Evolutionary conservation across 2,329 filamentous ascomycete genomes (phyloP), one percentile per base, ranked within the genome.

Genomic region (Fusarium abutilonis): DNA sequence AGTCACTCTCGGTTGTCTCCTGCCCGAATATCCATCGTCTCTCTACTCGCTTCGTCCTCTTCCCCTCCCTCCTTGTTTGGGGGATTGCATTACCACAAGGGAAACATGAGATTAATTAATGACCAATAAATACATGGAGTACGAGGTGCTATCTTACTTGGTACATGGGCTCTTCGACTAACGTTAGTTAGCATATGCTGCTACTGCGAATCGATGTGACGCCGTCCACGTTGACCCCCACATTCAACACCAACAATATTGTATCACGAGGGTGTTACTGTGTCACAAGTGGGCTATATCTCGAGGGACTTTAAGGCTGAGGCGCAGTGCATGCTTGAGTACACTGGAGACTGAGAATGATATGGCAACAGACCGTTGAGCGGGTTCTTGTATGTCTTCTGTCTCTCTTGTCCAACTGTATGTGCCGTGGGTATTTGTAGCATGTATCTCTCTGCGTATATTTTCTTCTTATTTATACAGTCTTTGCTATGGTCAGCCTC

Each of bases 281-380:
- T 29, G 28, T 29, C 28, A 29, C 53, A 35, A 52, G 44, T 60
- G 60, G 59, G 53, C 23, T 63, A 40, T 54, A 47, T 35, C 41
- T 31, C 39, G 56, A 19, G 29, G 48, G 15, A 11, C 23, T 42
- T 9, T 11, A 29, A 21, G 29, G 44, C 34, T 46, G 43, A 39
- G 10, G 34, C 23, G 23, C 15, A 53, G 15, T 26, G 11, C 15
- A 46, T 26, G 11, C 15, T 42, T 2, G 23, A 5, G 13, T n/a
- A 26, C 29, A 26, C 23, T 26, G 13, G 13, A 26, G 11, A 19
- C 23, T 19, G 32, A 29, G 23, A 19, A 40, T 44, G 42, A 41
- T 39, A 55, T 19, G 44, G 40, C 49, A 51, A 55, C 50, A 40
- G 40, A 55, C 60, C 39, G 40, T 39, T 35, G 38, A 36, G 19